A percentile compares a stretch with the other conserved stretches of the same genome.
Evolutionary conservation across 371 early-diverging fungal species (phyloP).

Genomic region (Actinomortierella ambigua): DNA sequence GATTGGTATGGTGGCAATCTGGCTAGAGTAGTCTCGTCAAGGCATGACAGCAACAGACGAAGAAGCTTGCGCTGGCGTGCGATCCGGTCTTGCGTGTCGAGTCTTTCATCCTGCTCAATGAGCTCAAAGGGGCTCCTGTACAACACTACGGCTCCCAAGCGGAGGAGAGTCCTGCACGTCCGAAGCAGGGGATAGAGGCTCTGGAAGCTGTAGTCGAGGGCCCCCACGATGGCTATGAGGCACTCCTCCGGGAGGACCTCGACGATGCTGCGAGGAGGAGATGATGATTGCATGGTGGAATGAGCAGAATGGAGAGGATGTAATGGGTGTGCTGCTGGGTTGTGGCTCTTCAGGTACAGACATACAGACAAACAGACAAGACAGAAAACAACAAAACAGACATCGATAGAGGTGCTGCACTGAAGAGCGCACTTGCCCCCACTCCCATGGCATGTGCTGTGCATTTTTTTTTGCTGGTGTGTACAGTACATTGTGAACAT

Average conservation of each 20-base stretch:
- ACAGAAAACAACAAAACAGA: too few relatives aligned
- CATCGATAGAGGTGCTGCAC: too few relatives aligned
- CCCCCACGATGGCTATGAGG: slow-evolving; percentile 14
- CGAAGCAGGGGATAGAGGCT: slow-evolving; percentile 17
- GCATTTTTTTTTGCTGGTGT: too few relatives aligned
- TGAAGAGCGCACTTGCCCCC: too few relatives aligned
- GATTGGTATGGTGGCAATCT: background rate
- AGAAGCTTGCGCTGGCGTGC: slow-evolving; percentile 1
- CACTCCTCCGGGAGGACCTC: slow-evolving; percentile 33
- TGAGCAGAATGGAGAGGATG: too few relatives aligned
- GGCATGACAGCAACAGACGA: background rate
- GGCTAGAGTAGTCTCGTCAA: background rate
- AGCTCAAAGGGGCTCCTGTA: slow-evolving; percentile 2
- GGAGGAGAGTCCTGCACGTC: slow-evolving; percentile 23
- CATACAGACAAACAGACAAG: too few relatives aligned
- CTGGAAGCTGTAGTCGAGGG: slow-evolving; percentile 2
- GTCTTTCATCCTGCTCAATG: too few relatives aligned
- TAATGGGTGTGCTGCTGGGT: too few relatives aligned
- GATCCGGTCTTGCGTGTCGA: slow-evolving; percentile 10
- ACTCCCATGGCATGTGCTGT: too few relatives aligned
- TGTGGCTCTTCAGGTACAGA: too few relatives aligned
- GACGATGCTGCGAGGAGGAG: slow-evolving; percentile 5
- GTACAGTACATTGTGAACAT: too few relatives aligned
- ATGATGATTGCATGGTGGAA: too few relatives aligned
- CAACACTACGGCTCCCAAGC: slow-evolving; percentile 14